Percentiles rank a stretch among this genome's conserved stretches.
These are phyloP conservation scores for Naumovozyma dairenensis DNA, from an alignment of 805 yeast genomes.

Conservation along the genomic window DNA sequence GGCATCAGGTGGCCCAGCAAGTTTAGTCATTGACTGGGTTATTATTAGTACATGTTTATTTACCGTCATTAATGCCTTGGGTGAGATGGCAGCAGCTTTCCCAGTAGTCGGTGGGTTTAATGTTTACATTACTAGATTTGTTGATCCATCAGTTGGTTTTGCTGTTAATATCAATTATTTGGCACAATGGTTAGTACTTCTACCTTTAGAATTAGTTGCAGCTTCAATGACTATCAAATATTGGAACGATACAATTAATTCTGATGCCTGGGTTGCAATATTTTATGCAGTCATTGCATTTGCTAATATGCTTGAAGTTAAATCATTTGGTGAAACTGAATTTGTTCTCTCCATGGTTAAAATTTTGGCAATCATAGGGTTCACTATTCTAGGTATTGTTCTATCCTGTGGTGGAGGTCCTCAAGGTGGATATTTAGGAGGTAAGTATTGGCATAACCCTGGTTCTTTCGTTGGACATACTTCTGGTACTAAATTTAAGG, in stretches of 20 bases:
- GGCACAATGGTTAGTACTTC: conserved; percentile 45
- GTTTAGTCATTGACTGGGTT: conserved; percentile 46
- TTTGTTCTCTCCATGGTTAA: conserved; percentile 41
- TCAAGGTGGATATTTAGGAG: conserved; percentile 35
- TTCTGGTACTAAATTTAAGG: conserved; percentile 36
- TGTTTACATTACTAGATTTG: conserved; percentile 39
- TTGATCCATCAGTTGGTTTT: conserved; percentile 48
- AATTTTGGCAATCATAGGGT: conserved; percentile 41
- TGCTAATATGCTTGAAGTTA: conserved; percentile 44
- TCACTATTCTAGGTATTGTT: conserved; percentile 44
- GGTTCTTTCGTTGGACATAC: conserved; percentile 52
- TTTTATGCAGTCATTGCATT: conserved; percentile 39
- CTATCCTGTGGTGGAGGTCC: conserved; percentile 40
- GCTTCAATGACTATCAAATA: conserved; percentile 47
- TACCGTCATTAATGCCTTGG: conserved; percentile 47
- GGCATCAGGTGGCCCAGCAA: conserved; percentile 54
- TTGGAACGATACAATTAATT: conserved; percentile 41
- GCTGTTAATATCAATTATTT: conserved; percentile 46
- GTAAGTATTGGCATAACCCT: conserved; percentile 38
- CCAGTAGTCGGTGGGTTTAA: conserved; percentile 47
- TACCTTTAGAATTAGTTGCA: conserved; percentile 53
- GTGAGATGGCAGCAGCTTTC: conserved; percentile 44
- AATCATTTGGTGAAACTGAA: conserved; percentile 49
- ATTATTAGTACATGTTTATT: conserved; percentile 50
- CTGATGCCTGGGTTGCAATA: conserved; percentile 54